A percentile compares a stretch with the other conserved stretches of the same genome.
phyloP scores from a whole-genome alignment of 352 stramenopile species.

The Pythium volutum region DNA sequence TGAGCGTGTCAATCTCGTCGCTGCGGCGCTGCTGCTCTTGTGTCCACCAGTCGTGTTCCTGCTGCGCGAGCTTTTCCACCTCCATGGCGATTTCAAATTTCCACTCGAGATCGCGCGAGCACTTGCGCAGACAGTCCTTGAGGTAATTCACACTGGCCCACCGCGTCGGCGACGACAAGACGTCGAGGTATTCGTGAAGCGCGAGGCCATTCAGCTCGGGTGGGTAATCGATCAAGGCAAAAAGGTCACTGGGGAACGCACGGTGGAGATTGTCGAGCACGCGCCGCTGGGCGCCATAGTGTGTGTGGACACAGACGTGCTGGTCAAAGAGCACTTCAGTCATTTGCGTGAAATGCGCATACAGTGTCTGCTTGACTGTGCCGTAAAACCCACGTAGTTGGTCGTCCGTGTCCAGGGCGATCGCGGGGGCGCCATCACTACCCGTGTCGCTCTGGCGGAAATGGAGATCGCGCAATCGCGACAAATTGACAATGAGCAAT shows the following conservation, averaged over 20 bases:
- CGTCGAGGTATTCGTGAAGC: conserved; percentile 62
- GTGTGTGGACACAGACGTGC: conserved; percentile 31
- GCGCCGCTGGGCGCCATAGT: conserved; percentile 30
- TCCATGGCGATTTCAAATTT: conserved; percentile 68
- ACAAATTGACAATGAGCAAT: conserved; percentile 37
- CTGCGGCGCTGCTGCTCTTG: conserved; percentile 47
- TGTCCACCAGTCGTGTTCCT: conserved; percentile 50
- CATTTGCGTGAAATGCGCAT: conserved; percentile 35
- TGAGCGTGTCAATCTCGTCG: conserved; percentile 79
- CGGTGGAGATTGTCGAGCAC: conserved; percentile 28
- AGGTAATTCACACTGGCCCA: conserved; percentile 84
- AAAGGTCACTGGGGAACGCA: conserved; percentile 26
- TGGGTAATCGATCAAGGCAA: conserved; percentile 72
- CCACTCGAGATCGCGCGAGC: conserved; percentile 78
- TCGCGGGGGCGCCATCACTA: not conserved
- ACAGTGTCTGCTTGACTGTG: conserved; percentile 29
- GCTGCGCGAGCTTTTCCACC: conserved; percentile 64
- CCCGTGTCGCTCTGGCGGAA: conserved; percentile 23
- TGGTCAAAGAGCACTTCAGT: conserved; percentile 42
- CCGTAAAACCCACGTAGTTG: conserved; percentile 24
- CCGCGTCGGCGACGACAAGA: conserved; percentile 51
- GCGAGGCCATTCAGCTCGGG: conserved; percentile 50
- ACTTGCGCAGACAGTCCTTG: conserved; percentile 68
- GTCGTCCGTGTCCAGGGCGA: conserved; percentile 29
- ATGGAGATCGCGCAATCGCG: conserved; percentile 31